Conservation (phyloP, 495 filamentous ascomycete genomes). For the Daldinia vernicosa region DNA sequence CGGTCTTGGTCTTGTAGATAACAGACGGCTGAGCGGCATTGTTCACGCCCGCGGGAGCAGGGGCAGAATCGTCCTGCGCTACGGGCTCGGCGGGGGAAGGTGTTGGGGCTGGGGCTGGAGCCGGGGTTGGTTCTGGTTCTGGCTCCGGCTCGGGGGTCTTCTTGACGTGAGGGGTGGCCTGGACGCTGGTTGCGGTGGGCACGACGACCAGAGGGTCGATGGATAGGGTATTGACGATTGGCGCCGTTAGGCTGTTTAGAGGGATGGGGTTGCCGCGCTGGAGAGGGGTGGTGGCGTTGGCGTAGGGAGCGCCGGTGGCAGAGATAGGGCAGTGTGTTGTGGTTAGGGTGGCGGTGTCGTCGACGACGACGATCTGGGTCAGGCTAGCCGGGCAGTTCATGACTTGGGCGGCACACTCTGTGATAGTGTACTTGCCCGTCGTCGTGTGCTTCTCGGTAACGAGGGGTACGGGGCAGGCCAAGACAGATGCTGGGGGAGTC, state of each 20-base stretch:
- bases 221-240: conserved; percentile 19
- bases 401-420: conserved; percentile 35
- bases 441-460: conserved; percentile 27
- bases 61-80: neutral
- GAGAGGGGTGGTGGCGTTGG: conserved; percentile 12
- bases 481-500: neutral
- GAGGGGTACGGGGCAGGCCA: conserved; percentile 9
- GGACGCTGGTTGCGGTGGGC: conserved; percentile 25
- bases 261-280: conserved; percentile 2
- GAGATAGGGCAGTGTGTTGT: conserved; percentile 27
- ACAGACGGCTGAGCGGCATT: neutral
- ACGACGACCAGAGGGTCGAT: conserved; percentile 20
- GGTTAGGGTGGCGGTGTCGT: conserved; percentile 19
- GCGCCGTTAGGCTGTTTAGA: conserved; percentile 20
- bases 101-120: neutral
- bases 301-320: conserved; percentile 9
- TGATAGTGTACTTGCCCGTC: conserved; percentile 31
- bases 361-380: conserved; percentile 37
- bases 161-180: conserved; percentile 6
- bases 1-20: neutral
- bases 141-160: neutral
- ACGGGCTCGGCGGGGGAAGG: neutral
- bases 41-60: neutral
- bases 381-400: conserved; percentile 43
- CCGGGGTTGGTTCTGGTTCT: neutral